Base-by-base conservation (phyloP, 805 yeast species). In the Ogataea populi-albae region DNA sequence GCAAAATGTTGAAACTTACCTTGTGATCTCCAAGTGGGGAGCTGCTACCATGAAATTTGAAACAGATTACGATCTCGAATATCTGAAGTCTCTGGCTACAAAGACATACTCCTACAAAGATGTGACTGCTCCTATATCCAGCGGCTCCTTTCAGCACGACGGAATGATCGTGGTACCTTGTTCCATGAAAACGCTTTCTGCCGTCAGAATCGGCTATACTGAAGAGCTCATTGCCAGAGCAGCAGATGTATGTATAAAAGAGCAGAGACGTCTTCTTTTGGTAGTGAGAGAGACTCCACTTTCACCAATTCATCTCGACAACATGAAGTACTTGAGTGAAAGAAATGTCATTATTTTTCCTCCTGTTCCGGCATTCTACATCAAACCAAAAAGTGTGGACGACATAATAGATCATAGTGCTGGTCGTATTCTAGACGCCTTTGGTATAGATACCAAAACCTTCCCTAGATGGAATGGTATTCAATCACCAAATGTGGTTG, bases 91-190 rank as follows among this genome's bases (percentile, higher is more conserved):
- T 6, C 37, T 48, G 19, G 52, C 61, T 3, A 37, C 51, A 1
- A 29, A 38, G 3, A 28, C 37, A 4, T 54, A 55, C 31, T 36
- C 55, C 0, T 24, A 40, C n/a, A 47, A 41, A 23, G 59, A 55
- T 33, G 57, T 53, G n/a, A 40, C 49, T 10, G 58, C 59, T 3
- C 50, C 57, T 8, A 52, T 55, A 7, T 53, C 59, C 3, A 45
- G 52, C 12, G 59, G 59, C 3, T 53, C 58, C 4, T 54, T 54
- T 23, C 54, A 47, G 18, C 57, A 52, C 26, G 61, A 55, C 30
- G 61, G 61, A 5, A 55, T 55, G 59, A 54, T 55, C 17, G 54
- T 55, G 10, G 57, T 47, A 5, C 61, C 61, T 3, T 55, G 59
- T 32, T 51, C 58, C 4, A 53, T 54, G 61, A 55, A 55, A 30